Evolutionary conservation across 75 land plant genomes (phyloP), one percentile per base, ranked within the genome.

Genomic region (Ceratopteris richardii): DNA sequence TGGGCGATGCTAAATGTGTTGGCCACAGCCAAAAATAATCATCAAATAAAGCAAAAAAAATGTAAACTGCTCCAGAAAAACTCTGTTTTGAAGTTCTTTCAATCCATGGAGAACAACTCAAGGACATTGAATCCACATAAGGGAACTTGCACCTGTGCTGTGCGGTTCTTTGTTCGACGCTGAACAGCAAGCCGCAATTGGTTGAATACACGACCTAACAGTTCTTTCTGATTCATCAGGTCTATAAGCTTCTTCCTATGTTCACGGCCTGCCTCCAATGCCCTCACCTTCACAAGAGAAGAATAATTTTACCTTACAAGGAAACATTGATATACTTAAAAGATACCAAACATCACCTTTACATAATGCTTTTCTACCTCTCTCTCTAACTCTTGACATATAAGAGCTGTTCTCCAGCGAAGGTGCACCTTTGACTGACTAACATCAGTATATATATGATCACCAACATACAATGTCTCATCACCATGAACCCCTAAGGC

Each of bases 361-460:
- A n/a, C n/a, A n/a, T n/a, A n/a, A n/a, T n/a, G n/a, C 9, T 33
- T 33, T 33, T 3, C 9, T 33, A 93, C 98, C 90, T 93, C 98
- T 53, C 78, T 75, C 82, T 93, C 98, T 47, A 93, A 61, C 63
- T 93, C 98, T 23, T 86, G 80, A 48, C 90, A 85, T 43, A 93
- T 89, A 2, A 93, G 69, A 31, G 98, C 98, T 36, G 98, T 93
- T 42, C 98, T 73, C 98, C 98, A 93, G 17, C 98, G 64, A 31
- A 93, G 67, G 70, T 93, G 96, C 37, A 93, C 98, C 70, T 93
- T 93, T 12, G 98, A 93, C 70, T 85, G 86, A 68, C 96, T 93
- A 17, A 93, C 98, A 79, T 93, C 98, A 14, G 98, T 93, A 52
- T 74, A 89, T 13, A 93, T 93, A 62, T 93, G 98, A 50, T 93